Conservation (phyloP, 2,329 filamentous ascomycete species). For the Alternaria triticina region DNA sequence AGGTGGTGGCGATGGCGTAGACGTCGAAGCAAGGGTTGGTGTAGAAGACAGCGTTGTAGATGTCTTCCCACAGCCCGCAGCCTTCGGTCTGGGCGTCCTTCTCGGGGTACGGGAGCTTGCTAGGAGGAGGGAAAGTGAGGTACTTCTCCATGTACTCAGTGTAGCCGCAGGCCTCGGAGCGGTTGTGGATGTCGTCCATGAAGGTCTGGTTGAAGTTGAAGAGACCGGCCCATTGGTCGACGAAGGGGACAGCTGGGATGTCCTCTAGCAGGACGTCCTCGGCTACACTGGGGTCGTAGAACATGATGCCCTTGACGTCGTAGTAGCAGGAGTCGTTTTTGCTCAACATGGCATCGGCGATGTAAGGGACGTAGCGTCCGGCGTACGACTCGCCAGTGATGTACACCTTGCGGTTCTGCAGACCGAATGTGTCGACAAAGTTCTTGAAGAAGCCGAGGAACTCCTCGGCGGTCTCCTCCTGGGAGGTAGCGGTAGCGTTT, state of each 20-base stretch:
- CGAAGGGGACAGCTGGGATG: constrained; percentile 62
- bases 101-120: constrained; percentile 62
- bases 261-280: constrained; percentile 59
- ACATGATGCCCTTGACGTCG: constrained; percentile 70
- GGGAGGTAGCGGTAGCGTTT: constrained; percentile 66
- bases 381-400: constrained; percentile 77
- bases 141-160: constrained; percentile 65
- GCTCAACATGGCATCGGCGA: constrained; percentile 75
- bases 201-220: constrained; percentile 70
- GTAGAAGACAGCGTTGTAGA: constrained; percentile 60
- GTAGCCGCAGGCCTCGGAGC: constrained; percentile 67
- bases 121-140: constrained; percentile 71
- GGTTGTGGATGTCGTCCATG: constrained; percentile 58
- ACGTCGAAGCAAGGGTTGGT: constrained; percentile 82
- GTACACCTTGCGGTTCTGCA: constrained; percentile 73
- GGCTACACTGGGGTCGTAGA: constrained; percentile 74
- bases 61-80: constrained; percentile 66
- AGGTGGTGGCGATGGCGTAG: constrained; percentile 75
- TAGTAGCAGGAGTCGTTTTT: constrained; percentile 70
- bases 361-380: constrained; percentile 70
- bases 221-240: constrained; percentile 65
- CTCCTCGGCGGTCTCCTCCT: constrained; percentile 72
- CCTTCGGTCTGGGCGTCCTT: constrained; percentile 51
- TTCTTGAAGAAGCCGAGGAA: constrained; percentile 82
- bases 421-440: constrained; percentile 72